These are phyloP conservation scores for Galerina marginata DNA, from an alignment of 768 basidiomycete genomes.

Conservation along the genomic window DNA sequence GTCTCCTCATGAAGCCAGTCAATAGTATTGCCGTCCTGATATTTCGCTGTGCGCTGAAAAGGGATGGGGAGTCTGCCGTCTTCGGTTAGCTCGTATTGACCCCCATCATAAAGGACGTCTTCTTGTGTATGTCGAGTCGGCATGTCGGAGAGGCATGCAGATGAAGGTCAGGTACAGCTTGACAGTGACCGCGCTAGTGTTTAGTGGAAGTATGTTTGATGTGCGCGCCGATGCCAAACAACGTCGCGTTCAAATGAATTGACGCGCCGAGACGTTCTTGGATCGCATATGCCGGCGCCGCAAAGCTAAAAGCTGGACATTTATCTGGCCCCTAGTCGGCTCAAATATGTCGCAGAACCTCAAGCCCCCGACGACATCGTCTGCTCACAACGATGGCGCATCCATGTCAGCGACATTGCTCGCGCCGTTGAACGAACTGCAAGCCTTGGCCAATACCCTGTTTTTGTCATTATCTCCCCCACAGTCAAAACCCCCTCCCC, in stretches of 20 bases:
- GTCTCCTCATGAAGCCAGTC: slow-evolving; percentile 75
- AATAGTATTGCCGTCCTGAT: slow-evolving; percentile 66
- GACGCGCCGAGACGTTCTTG: neutral
- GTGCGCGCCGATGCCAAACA: slow-evolving; percentile 5
- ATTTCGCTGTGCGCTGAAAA: slow-evolving; percentile 40
- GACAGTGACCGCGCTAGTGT: neutral
- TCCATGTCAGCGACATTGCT: slow-evolving; percentile 72
- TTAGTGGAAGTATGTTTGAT: neutral
- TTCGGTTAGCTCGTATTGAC: slow-evolving; percentile 52
- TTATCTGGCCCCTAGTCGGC: too few relatives aligned
- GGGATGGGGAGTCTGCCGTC: slow-evolving; percentile 41
- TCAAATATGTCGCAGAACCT: slow-evolving; percentile 22
- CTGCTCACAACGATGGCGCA: slow-evolving; percentile 26
- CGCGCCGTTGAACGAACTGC: slow-evolving; percentile 64
- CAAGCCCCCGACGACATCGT: slow-evolving; percentile 12
- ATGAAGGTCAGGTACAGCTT: neutral
- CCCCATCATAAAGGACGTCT: slow-evolving; percentile 38
- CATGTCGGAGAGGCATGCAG: slow-evolving; percentile 30
- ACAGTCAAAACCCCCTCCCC: slow-evolving; percentile 65
- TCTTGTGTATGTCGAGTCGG: slow-evolving; percentile 26
- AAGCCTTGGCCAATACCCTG: slow-evolving; percentile 67
- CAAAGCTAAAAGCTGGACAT: too few relatives aligned
- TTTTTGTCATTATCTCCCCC: slow-evolving; percentile 76
- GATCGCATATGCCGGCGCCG: too few relatives aligned
- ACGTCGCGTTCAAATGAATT: neutral